phyloP scores from a whole-genome alignment of 805 yeast genomes.

The Groenewaldozyma tartarivorans region DNA sequence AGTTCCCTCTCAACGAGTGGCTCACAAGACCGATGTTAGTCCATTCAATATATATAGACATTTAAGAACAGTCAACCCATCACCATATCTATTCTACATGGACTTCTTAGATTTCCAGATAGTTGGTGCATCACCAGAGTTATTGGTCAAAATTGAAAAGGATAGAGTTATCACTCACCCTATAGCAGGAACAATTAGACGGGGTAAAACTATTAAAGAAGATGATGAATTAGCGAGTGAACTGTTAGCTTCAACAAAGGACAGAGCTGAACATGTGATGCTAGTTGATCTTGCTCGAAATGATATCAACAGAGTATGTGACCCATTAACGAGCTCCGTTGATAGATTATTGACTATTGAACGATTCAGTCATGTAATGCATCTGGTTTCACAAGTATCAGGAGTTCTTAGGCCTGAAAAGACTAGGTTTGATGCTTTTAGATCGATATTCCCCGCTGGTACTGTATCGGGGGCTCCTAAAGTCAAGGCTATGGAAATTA shows the following conservation, averaged over 20 bases:
- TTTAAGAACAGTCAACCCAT: constrained; percentile 90
- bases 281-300: constrained; percentile 95
- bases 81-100: constrained; percentile 92
- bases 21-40: constrained; percentile 89
- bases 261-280: constrained; percentile 98
- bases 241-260: constrained; percentile 70
- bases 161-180: constrained; percentile 88
- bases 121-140: constrained; percentile 96
- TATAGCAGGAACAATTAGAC: constrained; percentile 89
- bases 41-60: constrained; percentile 96
- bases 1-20: constrained; percentile 95
- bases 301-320: constrained; percentile 91
- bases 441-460: constrained; percentile 98
- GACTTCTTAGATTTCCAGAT: constrained; percentile 88
- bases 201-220: constrained; percentile 87
- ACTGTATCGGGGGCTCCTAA: constrained; percentile 99
- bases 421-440: constrained; percentile 91
- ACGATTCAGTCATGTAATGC: constrained; percentile 95
- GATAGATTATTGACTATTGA: constrained; percentile 85
- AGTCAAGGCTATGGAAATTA: constrained; percentile 91
- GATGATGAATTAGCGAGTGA: constrained; percentile 75
- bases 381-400: constrained; percentile 86
- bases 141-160: constrained; percentile 75
- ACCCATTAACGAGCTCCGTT: constrained; percentile 73
- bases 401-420: constrained; percentile 79